Percentiles rank a stretch among this genome's conserved stretches.
These are phyloP conservation scores for Saposhnikovia divaricata DNA, from an alignment of 129 eudicot species.

Conservation along the genomic window DNA sequence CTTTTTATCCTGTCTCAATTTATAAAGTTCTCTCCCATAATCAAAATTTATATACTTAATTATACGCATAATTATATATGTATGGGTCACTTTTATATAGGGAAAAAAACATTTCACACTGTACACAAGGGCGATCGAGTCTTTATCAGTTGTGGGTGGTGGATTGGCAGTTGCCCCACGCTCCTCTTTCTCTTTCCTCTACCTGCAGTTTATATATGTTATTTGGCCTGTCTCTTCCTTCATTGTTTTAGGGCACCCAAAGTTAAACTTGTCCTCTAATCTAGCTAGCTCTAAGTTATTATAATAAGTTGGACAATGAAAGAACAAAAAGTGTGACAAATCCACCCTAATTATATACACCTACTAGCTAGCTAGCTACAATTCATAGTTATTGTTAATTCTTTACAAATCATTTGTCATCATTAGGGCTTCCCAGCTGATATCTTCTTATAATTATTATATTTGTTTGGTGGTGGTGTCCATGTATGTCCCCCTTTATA, in stretches of 20 bases:
- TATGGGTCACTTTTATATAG: neutral
- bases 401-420: neutral
- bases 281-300: slow-evolving; percentile 16
- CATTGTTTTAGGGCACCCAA: slow-evolving; percentile 31
- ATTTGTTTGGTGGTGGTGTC: slow-evolving; percentile 6
- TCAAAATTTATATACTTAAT: neutral
- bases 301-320: slow-evolving; percentile 24
- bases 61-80: neutral
- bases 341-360: neutral
- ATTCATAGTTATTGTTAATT: neutral
- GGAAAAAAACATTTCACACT: neutral
- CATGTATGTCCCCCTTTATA: slow-evolving; percentile 8
- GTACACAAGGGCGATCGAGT: neutral
- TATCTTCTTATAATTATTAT: slow-evolving; percentile 9
- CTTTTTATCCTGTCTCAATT: too few species aligned
- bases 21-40: neutral
- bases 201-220: too few species aligned
- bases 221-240: slow-evolving; percentile 8
- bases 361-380: neutral
- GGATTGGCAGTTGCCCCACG: slow-evolving; percentile 32
- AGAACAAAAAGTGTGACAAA: slow-evolving; percentile 15
- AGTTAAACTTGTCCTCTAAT: slow-evolving; percentile 57
- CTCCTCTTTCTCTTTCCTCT: slow-evolving; percentile 14
- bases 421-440: slow-evolving; percentile 25
- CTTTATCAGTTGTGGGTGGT: slow-evolving; percentile 52